These are phyloP conservation scores for Scedosporium minutisporum DNA, from an alignment of 2,329 filamentous ascomycete genomes.

Conservation along the genomic window DNA sequence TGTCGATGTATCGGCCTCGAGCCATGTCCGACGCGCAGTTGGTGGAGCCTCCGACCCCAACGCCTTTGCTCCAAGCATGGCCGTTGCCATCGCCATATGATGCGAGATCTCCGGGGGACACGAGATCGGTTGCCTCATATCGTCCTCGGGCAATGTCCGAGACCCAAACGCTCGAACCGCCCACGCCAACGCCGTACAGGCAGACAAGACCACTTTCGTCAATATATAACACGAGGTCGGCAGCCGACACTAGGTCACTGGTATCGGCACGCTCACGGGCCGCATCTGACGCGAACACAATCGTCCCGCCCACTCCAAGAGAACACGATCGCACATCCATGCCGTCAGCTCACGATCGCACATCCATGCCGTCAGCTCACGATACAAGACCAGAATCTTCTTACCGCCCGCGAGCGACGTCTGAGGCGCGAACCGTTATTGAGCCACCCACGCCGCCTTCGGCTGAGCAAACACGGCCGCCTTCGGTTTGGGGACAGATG, in stretches of 20 bases:
- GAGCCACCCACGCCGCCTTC: background rate
- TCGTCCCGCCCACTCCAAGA: background rate
- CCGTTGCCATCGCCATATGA: background rate
- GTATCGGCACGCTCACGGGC: background rate
- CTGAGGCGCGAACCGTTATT: background rate
- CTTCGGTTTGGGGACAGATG: slow-evolving; percentile 1
- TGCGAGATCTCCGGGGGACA: background rate
- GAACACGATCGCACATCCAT: background rate
- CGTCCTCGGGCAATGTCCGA: background rate
- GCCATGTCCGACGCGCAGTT: background rate
- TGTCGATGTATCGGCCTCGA: background rate
- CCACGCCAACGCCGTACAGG: background rate
- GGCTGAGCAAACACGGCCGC: background rate
- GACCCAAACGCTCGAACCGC: background rate
- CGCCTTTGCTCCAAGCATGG: background rate
- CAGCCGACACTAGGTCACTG: background rate
- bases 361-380: background rate
- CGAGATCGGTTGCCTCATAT: background rate
- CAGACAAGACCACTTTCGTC: background rate
- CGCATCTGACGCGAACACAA: background rate
- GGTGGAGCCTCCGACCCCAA: background rate
- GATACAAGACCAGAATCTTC: background rate
- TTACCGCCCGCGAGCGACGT: background rate
- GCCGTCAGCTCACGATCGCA: background rate
- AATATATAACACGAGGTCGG: background rate